phyloP scores from a whole-genome alignment of 148 eudicot species.

The Rhododendron kiyosumense region DNA sequence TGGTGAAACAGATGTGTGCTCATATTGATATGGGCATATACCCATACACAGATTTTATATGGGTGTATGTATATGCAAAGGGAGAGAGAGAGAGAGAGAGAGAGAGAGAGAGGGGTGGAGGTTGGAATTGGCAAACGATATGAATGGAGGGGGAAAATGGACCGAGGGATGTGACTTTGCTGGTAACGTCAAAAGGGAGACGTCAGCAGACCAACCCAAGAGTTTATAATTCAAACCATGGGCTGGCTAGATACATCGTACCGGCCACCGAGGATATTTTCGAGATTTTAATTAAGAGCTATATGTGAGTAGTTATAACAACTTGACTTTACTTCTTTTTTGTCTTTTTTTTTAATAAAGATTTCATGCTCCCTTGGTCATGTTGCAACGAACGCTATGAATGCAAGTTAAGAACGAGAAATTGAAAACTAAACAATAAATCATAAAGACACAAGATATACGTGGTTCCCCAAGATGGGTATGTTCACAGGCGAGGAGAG shows the following conservation, averaged over 20 bases:
- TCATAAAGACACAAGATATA: too few species aligned
- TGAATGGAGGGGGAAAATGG: neutral
- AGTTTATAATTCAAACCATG: neutral
- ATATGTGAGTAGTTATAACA: neutral
- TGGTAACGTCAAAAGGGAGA: neutral
- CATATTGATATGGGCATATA: neutral
- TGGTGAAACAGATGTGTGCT: too few species aligned
- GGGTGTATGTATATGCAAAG: too few species aligned
- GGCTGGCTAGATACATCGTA: neutral
- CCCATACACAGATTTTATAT: neutral
- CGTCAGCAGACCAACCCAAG: neutral
- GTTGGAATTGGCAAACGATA: neutral
- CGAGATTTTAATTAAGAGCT: neutral
- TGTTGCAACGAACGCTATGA: too few species aligned
- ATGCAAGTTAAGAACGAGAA: too few species aligned
- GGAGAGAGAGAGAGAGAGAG: neutral
- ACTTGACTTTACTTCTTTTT: neutral
- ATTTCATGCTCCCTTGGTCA: neutral
- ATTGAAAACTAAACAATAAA: too few species aligned
- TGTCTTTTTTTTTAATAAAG: neutral
- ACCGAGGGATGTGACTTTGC: neutral
- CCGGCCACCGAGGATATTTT: neutral
- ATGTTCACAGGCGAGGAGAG: too few species aligned
- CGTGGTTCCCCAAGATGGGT: too few species aligned
- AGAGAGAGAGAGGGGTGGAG: too few species aligned